phyloP scores from a whole-genome alignment of 176 grass and related monocot genomes.

The Metroxylon sagu region DNA sequence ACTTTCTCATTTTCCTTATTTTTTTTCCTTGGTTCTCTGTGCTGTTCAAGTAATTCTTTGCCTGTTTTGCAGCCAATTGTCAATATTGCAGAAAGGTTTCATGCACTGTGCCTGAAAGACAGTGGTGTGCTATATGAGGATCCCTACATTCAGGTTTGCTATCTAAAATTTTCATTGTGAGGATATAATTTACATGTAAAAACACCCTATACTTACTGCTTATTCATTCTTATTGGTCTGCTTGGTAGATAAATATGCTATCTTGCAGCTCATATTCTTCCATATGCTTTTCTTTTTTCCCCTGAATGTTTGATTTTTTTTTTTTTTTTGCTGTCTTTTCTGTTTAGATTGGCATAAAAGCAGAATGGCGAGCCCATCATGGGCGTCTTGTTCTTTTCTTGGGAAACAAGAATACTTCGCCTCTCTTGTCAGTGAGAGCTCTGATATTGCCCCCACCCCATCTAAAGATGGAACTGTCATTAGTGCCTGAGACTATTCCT shows the following conservation, averaged over 20 bases:
- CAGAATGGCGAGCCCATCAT: constrained; percentile 86
- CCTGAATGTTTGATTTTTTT: not conserved
- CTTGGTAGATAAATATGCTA: too few species aligned
- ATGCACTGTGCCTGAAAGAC: constrained; percentile 86
- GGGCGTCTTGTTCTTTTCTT: constrained; percentile 87
- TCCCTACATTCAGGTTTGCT: constrained; percentile 79
- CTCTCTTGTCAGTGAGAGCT: constrained; percentile 53
- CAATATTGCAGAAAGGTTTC: constrained; percentile 74
- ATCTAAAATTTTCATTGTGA: too few species aligned
- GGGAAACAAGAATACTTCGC: constrained; percentile 89
- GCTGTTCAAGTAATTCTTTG: constrained; percentile 17
- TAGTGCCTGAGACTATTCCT: constrained; percentile 85
- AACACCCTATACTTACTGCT: too few species aligned
- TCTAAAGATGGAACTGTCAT: constrained; percentile 78
- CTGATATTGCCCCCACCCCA: constrained; percentile 77
- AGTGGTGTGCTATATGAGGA: constrained; percentile 95
- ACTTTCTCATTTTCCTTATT: constrained; percentile 1
- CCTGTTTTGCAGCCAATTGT: constrained; percentile 55
- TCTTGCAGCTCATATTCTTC: not conserved
- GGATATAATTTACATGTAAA: too few species aligned
- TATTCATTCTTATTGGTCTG: too few species aligned
- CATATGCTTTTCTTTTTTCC: constrained; percentile 2
- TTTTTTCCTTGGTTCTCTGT: constrained; percentile 8
- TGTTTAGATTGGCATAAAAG: constrained; percentile 88
- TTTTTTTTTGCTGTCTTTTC: constrained; percentile 13